Evolutionary conservation across 352 stramenopile genomes (phyloP), one percentile per base, ranked within the genome.

Genomic region (Globisporangium cystogenes): DNA sequence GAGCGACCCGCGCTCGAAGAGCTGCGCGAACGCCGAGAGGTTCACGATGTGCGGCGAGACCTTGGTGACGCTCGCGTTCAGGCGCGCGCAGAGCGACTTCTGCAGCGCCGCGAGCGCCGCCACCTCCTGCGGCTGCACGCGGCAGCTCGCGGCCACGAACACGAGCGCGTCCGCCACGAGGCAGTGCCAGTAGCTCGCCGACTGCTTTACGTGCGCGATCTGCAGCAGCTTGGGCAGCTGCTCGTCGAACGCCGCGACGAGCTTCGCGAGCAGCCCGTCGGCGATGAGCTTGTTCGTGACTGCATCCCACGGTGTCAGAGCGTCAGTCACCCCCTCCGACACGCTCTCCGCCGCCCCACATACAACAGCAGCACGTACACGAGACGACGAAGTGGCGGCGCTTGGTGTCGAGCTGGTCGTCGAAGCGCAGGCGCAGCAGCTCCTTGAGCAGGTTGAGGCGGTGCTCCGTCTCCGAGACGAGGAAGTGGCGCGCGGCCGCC

Each of bases 41-140:
- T 92, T 92, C 23, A 92, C 78, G 59, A 92, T 89, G 55, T 92
- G 78, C 46, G 81, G 77, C 24, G 83, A 88, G 7, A 93, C 75
- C 55, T 88, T 87, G 1, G 78, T 64, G 31, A 90, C 74, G 23
- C 74, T 68, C 1, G 62, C 49, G 43, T 90, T 75, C 8, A 91
- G 58, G 5, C 75, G 77, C 36, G 62, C 60, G 53, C 76, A 87
- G 10, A 91, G 63, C 47, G 65, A 66, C 55, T 86, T 70, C 5
- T 90, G 53, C 24, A 84, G 57, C 47, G 74, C 51, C 0, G 61
- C 76, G 33, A 90, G 60, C 53, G 75, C 58, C 37, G 74, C 64
- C 29, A 87, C 67, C 59, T 93, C 83, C 18, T 68, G 54, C 3
- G 79, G 67, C 48, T 76, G 51, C 53, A 73, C 61, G 21, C 76